Evolutionary conservation across 208 protist genomes (phyloP).

Genomic region (Histomonas meleagridis): DNA sequence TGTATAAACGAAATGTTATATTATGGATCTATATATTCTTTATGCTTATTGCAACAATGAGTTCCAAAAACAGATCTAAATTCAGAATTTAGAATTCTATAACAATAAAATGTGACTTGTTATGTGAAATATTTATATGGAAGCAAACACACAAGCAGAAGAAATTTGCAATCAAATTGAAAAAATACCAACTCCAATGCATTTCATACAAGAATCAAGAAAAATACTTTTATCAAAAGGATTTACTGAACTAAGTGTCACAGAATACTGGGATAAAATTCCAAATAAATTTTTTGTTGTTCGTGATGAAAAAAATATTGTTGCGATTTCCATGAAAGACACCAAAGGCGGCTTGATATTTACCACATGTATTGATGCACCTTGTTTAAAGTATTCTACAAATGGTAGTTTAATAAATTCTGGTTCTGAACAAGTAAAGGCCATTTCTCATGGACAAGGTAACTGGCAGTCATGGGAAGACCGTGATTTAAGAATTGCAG

Average conservation of each 20-base stretch:
- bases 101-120: no score
- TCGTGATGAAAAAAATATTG: background rate
- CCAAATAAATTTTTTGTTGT: conserved; percentile 32
- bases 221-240: background rate
- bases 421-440: background rate
- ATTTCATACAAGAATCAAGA: background rate
- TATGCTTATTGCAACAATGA: no score
- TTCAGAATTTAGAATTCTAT: no score
- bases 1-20: no score
- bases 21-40: no score
- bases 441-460: background rate
- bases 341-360: background rate
- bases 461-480: background rate
- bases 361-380: background rate
- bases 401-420: background rate
- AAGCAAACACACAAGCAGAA: no score
- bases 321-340: background rate
- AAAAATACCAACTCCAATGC: background rate
- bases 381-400: background rate
- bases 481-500: background rate
- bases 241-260: background rate
- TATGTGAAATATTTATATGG: no score
- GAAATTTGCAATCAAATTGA: background rate
- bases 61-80: no score
- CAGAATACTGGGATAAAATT: background rate